Conservation (phyloP, 495 filamentous ascomycete genomes). For the Jackrogersella multiformis region DNA sequence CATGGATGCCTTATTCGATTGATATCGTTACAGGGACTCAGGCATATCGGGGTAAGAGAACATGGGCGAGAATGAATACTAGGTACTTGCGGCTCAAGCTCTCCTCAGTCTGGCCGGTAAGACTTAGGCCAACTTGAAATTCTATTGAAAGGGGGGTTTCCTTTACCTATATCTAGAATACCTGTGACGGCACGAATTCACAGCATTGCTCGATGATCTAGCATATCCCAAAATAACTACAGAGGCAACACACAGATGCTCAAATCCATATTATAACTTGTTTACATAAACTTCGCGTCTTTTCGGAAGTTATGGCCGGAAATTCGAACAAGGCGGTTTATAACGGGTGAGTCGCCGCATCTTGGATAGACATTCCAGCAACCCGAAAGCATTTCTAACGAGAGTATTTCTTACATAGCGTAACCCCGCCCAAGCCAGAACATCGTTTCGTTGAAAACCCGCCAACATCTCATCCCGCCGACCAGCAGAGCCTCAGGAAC, state of each 20-base stretch:
- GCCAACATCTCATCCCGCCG: conserved; percentile 5
- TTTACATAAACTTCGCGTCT: background rate
- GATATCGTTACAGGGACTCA: background rate
- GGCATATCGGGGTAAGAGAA: background rate
- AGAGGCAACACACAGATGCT: background rate
- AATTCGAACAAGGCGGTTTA: background rate
- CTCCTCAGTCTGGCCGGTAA: background rate
- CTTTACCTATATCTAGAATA: background rate
- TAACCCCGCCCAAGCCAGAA: background rate
- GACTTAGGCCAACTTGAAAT: background rate
- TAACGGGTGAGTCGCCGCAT: background rate
- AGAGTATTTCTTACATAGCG: background rate
- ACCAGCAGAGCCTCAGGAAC: conserved; percentile 7
- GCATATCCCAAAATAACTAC: background rate
- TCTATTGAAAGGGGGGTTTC: background rate
- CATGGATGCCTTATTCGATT: background rate
- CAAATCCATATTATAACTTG: background rate
- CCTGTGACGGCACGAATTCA: background rate
- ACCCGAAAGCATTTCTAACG: background rate
- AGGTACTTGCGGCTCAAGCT: conserved; percentile 1
- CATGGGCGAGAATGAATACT: background rate
- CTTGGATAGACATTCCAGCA: background rate
- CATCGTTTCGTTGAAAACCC: conserved; percentile 6
- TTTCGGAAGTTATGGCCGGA: background rate
- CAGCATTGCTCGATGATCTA: background rate